Conservation (phyloP, 306 rosid species). For the Cucumis sativus region DNA sequence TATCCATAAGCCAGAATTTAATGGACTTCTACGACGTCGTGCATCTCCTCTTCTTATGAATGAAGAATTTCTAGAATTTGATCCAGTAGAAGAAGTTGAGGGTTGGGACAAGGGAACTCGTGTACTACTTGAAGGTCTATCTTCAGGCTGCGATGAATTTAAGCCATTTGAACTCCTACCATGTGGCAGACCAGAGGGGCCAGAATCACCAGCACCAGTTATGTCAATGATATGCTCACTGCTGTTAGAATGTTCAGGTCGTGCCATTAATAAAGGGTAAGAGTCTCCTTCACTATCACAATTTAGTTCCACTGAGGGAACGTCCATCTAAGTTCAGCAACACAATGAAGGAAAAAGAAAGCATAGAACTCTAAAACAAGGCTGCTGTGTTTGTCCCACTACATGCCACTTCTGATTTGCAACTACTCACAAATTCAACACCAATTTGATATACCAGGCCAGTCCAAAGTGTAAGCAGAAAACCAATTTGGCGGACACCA, state of each 20-base stretch:
- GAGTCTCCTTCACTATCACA: slow-evolving; percentile 32
- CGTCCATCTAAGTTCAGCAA: slow-evolving; percentile 46
- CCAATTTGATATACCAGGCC: not conserved
- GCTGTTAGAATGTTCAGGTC: slow-evolving; percentile 18
- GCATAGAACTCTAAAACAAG: slow-evolving; percentile 21
- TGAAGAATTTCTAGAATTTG: slow-evolving; percentile 56
- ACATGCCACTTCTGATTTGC: not conserved
- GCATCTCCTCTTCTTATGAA: slow-evolving; percentile 53
- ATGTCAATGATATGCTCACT: slow-evolving; percentile 53
- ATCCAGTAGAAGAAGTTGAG: slow-evolving; percentile 33
- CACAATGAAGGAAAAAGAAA: slow-evolving; percentile 19
- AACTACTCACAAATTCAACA: not conserved
- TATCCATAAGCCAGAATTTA: slow-evolving; percentile 90
- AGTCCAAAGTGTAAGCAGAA: not conserved
- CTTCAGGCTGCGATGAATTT: slow-evolving; percentile 37
- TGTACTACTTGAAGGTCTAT: slow-evolving; percentile 27
- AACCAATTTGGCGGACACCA: not conserved
- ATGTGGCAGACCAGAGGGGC: slow-evolving; percentile 41
- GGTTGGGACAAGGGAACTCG: slow-evolving; percentile 28
- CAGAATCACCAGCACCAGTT: slow-evolving; percentile 31
- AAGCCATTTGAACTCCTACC: slow-evolving; percentile 31
- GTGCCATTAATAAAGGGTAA: slow-evolving; percentile 53
- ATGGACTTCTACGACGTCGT: slow-evolving; percentile 73
- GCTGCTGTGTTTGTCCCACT: slow-evolving; percentile 8
- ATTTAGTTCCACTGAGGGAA: slow-evolving; percentile 35